phyloP scores from a whole-genome alignment of 192 early-diverging fungal genomes.

The Backusella westeae region DNA sequence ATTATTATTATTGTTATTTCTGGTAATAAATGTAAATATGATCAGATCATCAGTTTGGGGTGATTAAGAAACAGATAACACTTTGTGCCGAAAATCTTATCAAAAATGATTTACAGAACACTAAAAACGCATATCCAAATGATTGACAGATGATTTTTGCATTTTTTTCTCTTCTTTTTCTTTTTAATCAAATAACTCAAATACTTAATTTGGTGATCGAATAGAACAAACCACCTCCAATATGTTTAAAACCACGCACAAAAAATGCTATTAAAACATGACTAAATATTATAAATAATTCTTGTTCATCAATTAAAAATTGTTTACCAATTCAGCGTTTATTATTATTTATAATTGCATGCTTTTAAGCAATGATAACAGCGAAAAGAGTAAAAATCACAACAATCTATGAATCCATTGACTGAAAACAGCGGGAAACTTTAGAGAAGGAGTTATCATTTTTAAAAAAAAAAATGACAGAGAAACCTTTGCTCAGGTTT shows the following conservation, averaged over 20 bases:
- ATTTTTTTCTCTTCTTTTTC: not conserved
- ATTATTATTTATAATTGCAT: not conserved
- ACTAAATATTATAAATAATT: too few species aligned
- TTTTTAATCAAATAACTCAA: not conserved
- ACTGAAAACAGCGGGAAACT: not conserved
- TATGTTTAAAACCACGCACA: not conserved
- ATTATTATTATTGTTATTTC: too few species aligned
- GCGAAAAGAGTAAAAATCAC: not conserved
- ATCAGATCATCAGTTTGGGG: not conserved
- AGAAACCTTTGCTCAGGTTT: conserved; percentile 1
- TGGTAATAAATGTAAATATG: not conserved
- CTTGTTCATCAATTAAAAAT: too few species aligned
- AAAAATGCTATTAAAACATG: not conserved
- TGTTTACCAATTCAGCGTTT: too few species aligned
- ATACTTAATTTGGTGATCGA: not conserved
- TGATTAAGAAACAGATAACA: not conserved
- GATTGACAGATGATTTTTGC: not conserved
- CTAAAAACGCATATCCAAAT: not conserved
- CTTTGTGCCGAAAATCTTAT: not conserved
- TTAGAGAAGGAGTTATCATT: not conserved
- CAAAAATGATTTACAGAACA: not conserved
- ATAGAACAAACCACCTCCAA: not conserved
- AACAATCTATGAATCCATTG: not conserved
- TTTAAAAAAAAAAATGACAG: not conserved
- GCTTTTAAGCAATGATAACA: not conserved